Evolutionary conservation across 176 grass and related monocot species (phyloP), one percentile per base, ranked within the genome.

Genomic region (Aegilops bicornis): DNA sequence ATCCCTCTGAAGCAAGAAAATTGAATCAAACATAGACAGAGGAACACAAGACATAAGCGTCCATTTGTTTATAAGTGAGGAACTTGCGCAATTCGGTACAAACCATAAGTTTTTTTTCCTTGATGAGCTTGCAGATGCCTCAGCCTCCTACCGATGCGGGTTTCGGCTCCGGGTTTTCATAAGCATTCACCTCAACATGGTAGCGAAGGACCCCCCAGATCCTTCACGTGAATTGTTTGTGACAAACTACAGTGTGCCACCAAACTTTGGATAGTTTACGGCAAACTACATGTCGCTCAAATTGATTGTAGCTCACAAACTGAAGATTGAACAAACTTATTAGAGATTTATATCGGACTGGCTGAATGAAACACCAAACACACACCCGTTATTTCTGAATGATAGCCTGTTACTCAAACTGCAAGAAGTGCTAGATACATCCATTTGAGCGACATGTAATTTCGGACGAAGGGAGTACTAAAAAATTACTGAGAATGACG

Each of bases 151-250:
- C 79, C 87, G 56, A 37, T 74, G 56, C 59, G 7, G 22, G 23
- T 77, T 69, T 23, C 40, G 23, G 40, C 25, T 27, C 50, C 20
- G 40, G 81, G 66, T 88, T 73, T 56, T 88, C 80, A 29, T 75
- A 87, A 32, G 22, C 59, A 70, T 79, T 87, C 14, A 87, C 48
- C 59, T 82, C 79, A 37, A 76, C 40, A 39, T 56, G 78, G 61
- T 87, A 87, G 27, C 31, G 86, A 58, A 87, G 79, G 43, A 82
- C 77, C 19, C 86, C 78, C 25, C 69, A 73, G 77, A 81, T 5
- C 85, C 85, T 79, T 87, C 77, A 24, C 56, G 70, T 1, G 70
- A 87, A 19, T 82, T 87, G 14, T 87, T 82, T 2, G 66, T 87
- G 31, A 87, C 32, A 12, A 87, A 87, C 79, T 87, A 79, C 2